Percentiles rank a stretch among this genome's conserved stretches.
phyloP scores from a whole-genome alignment of 192 early-diverging fungal species.

The Rhizophlyctis rosea region DNA sequence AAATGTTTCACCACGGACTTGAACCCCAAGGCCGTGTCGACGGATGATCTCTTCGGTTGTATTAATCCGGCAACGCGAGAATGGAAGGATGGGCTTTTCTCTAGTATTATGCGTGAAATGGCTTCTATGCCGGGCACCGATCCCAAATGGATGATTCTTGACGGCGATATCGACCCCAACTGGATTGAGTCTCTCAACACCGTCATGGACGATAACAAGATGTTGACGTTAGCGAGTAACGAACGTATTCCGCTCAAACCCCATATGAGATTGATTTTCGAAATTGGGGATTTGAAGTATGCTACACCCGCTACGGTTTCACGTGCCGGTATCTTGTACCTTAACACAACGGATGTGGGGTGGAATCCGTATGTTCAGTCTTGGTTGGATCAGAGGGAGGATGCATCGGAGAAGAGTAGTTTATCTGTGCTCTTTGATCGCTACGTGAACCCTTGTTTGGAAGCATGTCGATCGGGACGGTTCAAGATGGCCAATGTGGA shows the following conservation, averaged over 20 bases:
- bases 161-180: constrained; percentile 66
- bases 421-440: constrained; percentile 59
- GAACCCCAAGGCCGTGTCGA: constrained; percentile 65
- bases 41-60: constrained; percentile 65
- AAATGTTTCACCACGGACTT: constrained; percentile 59
- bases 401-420: constrained; percentile 55
- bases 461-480: constrained; percentile 51
- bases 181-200: constrained; percentile 70
- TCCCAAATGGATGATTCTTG: constrained; percentile 65
- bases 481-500: constrained; percentile 65
- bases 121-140: constrained; percentile 55
- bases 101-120: constrained; percentile 59
- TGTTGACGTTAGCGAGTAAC: constrained; percentile 61
- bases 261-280: constrained; percentile 63
- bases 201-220: constrained; percentile 71
- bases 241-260: constrained; percentile 67
- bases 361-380: constrained; percentile 69
- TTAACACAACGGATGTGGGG: constrained; percentile 60
- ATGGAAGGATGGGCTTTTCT: constrained; percentile 69
- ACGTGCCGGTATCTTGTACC: constrained; percentile 64
- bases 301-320: constrained; percentile 71
- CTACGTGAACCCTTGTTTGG: constrained; percentile 59
- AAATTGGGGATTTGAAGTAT: constrained; percentile 64
- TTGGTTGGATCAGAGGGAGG: constrained; percentile 65
- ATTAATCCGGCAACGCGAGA: constrained; percentile 65